A percentile compares a stretch with the other conserved stretches of the same genome.
phyloP scores from a whole-genome alignment of 208 protist genomes.

The Phytomonas sp. region DNA sequence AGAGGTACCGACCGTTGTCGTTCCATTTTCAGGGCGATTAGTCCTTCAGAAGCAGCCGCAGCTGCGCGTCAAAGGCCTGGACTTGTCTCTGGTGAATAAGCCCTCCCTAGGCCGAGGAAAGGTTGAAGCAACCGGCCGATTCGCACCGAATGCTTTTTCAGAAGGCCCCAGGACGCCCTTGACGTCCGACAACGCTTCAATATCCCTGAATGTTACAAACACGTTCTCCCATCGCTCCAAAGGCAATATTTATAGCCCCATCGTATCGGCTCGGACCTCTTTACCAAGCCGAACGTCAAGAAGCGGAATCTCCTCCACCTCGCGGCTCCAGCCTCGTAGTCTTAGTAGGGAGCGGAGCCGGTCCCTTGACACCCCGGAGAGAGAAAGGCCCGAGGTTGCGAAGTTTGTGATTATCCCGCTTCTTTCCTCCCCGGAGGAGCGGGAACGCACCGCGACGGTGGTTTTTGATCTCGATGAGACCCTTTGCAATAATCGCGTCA shows the following conservation, averaged over 20 bases:
- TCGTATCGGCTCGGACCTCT: background rate
- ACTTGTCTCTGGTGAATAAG: background rate
- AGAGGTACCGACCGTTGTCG: background rate
- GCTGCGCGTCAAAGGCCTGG: background rate
- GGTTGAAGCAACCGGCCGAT: background rate
- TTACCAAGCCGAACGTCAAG: background rate
- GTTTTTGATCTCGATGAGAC: conserved; percentile 91
- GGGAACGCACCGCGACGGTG: conserved; percentile 62
- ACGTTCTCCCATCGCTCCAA: background rate
- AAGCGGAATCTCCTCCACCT: background rate
- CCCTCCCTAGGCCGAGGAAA: background rate
- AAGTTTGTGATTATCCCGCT: conserved; percentile 27
- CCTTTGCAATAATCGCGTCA: conserved; percentile 76
- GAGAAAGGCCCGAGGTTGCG: background rate
- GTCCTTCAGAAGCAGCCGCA: background rate
- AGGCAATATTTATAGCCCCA: background rate
- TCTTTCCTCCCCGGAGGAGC: conserved; percentile 29
- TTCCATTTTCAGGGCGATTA: background rate
- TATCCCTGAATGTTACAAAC: too few relatives aligned
- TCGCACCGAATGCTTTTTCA: background rate
- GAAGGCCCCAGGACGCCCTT: background rate
- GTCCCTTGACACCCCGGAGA: background rate
- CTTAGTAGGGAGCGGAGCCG: too few relatives aligned
- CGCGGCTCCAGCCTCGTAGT: background rate
- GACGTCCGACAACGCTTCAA: background rate